Conservation (phyloP, 306 rosid genomes). For the Parietaria judaica region DNA sequence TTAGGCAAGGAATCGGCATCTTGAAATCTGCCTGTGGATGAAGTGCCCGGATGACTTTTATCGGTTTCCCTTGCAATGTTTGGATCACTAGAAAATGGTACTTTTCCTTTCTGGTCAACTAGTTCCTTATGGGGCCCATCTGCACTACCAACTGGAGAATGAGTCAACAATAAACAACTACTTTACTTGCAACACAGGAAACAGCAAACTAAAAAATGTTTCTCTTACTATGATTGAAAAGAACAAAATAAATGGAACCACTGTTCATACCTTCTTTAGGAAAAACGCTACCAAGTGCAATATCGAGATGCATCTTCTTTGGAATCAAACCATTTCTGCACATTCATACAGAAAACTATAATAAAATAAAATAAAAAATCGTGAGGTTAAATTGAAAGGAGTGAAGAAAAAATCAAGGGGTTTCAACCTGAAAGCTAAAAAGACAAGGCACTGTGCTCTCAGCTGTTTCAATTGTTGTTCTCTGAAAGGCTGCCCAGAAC, state of each 20-base stretch:
- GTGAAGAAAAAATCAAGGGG: background rate
- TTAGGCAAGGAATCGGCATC: constrained; percentile 52
- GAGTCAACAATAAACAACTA: constrained; percentile 16
- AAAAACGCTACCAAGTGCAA: constrained; percentile 71
- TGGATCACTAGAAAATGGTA: constrained; percentile 54
- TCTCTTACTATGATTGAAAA: background rate
- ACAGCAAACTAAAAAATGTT: background rate
- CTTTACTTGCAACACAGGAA: background rate
- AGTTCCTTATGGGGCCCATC: constrained; percentile 64
- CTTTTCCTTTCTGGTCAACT: constrained; percentile 62
- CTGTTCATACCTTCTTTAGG: constrained; percentile 60
- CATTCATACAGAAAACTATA: constrained; percentile 14
- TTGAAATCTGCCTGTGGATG: constrained; percentile 45
- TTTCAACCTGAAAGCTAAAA: constrained; percentile 86
- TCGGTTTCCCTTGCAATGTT: constrained; percentile 52
- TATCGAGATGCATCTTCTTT: constrained; percentile 94
- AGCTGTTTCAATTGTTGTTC: constrained; percentile 97
- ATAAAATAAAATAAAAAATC: constrained; percentile 12
- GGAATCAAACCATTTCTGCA: constrained; percentile 91
- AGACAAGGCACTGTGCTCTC: constrained; percentile 99
- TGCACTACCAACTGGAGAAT: constrained; percentile 28
- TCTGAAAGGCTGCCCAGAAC: constrained; percentile 65
- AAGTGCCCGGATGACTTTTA: constrained; percentile 34
- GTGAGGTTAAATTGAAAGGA: no score
- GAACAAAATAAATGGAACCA: background rate